Conservation (phyloP, 768 basidiomycete species). For the Lactarius pseudohatsudake region DNA sequence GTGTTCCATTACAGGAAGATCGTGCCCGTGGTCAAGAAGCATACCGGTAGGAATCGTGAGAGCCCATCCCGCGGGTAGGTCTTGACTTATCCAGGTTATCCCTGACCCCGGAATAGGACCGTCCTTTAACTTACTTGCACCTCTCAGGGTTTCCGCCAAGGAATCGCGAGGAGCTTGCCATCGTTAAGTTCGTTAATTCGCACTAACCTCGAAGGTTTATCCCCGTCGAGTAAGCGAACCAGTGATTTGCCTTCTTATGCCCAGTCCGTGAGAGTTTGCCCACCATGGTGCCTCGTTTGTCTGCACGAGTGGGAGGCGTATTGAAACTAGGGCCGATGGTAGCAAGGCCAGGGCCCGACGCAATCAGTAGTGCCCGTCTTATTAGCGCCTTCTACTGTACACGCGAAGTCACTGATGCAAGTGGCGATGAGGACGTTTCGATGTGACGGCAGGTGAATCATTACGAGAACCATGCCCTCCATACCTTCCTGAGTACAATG, state of each 20-base stretch:
- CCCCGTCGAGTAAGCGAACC: neutral
- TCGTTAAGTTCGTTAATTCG: neutral
- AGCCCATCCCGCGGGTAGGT: conserved; percentile 42
- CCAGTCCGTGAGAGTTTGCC: conserved; percentile 3
- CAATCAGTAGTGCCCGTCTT: conserved; percentile 4
- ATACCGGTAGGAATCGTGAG: conserved; percentile 4
- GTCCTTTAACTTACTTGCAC: conserved; percentile 2
- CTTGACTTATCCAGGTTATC: conserved; percentile 42
- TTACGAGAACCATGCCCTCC: neutral
- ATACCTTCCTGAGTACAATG: neutral
- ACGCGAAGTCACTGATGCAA: conserved; percentile 6
- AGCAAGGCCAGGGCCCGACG: conserved; percentile 1
- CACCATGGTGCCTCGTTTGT: conserved; percentile 3
- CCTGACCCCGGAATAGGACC: neutral
- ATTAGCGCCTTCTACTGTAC: conserved; percentile 1
- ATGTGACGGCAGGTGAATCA: conserved; percentile 10
- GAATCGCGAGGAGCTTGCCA: conserved; percentile 15
- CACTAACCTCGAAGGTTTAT: conserved; percentile 11
- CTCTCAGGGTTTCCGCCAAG: conserved; percentile 10
- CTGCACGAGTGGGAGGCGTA: neutral
- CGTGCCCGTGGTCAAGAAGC: neutral
- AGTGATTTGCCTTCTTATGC: neutral
- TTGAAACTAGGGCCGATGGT: neutral
- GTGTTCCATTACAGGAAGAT: conserved; percentile 4
- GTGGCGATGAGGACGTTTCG: conserved; percentile 7